Base-by-base conservation (phyloP, 164 flowering plant species). In the Pachysandra terminalis region DNA sequence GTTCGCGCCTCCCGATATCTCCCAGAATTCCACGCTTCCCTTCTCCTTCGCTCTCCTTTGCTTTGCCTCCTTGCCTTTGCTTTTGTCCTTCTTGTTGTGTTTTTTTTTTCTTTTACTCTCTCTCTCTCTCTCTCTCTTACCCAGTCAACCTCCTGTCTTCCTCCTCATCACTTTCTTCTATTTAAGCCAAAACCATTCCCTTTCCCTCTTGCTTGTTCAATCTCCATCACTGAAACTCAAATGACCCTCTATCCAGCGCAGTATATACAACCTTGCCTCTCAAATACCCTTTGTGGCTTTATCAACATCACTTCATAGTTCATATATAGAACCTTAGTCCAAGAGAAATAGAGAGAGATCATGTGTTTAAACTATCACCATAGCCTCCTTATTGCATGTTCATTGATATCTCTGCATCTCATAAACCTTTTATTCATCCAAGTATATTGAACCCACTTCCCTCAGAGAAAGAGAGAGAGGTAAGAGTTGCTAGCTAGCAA, bases 21-120 rank as follows among this genome's bases (percentile, higher is more conserved):
- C 89, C 84, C 90, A 79, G 85, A 85, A 85, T 83, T 84, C 94
- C 91, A 84, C 87, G 83, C 88, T 54, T 71, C 67, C 6, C 35
- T 28, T 48, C 58, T 61, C 21, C 19, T 21, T 40, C 23, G 48
- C 24, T 60, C 61, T 59, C 40, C 26, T 41, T 9, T 24, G 37
- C 26, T 59, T 17, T 17, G 8, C 17, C 28, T n/a, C n/a, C n/a
- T 27, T 23, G 12, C 35, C 51, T 25, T 21, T 35, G 14, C 54
- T 56, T 27, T 37, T n/a, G 23, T 25, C 52, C 60, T 66, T 51
- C 23, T 61, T 24, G 27, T 32, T n/a, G 5, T 48, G n/a, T n/a
- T n/a, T 28, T 16, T 49, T 27, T 27, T 58, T 55, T 72, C 40
- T 56, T 37, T 66, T 40, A 61, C 65, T 28, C 22, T 62, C 57